phyloP scores from a whole-genome alignment of 2,329 filamentous ascomycete genomes.

The Graphilbum fragrans region DNA sequence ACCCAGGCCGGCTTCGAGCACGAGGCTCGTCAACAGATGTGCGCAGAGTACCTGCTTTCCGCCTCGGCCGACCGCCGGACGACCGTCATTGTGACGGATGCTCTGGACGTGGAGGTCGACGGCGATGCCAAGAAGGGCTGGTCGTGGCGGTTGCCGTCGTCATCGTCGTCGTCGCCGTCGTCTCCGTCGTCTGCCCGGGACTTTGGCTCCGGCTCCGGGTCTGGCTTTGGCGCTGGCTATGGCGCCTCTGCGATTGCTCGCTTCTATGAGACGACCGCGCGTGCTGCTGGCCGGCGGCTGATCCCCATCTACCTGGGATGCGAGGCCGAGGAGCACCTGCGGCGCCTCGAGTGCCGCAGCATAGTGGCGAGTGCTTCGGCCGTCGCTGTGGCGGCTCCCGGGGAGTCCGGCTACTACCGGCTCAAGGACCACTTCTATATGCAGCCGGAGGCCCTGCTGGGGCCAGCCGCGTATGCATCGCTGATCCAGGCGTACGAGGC shows the following conservation, averaged over 20 bases:
- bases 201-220: no score
- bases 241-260: not conserved
- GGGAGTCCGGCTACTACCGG: not conserved
- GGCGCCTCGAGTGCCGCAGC: not conserved
- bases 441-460: not conserved
- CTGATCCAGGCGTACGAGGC: not conserved
- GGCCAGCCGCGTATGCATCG: not conserved
- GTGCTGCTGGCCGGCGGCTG: conserved; percentile 3
- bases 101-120: no score
- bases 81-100: not conserved
- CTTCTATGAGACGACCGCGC: not conserved
- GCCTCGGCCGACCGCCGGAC: not conserved
- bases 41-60: not conserved
- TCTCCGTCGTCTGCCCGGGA: no score
- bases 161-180: no score
- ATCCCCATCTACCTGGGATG: conserved; percentile 7
- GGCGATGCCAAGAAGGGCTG: no score
- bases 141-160: no score
- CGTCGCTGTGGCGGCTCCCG: not conserved
- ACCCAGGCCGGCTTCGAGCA: not conserved
- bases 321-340: not conserved
- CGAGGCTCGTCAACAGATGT: not conserved
- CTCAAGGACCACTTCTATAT: not conserved
- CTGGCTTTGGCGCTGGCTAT: no score
- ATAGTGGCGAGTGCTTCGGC: not conserved